Conservation (phyloP, 257 asterid genomes). For the Nicotiana benthamiana region DNA sequence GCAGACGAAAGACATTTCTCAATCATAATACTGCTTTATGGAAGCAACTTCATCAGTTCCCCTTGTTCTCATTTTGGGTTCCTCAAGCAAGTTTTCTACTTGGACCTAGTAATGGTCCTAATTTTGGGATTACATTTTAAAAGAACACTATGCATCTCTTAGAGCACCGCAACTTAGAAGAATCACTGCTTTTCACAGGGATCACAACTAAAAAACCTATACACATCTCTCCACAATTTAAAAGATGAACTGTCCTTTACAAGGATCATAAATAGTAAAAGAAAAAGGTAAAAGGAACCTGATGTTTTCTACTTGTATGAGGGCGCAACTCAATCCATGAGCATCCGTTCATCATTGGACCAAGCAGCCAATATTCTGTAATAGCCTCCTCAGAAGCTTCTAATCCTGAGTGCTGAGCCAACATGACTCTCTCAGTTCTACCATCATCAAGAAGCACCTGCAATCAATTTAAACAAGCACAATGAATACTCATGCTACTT, state of each 20-base stretch:
- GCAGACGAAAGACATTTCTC: not conserved
- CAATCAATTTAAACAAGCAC: conserved; percentile 7
- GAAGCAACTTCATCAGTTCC: not conserved
- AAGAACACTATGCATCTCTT: not conserved
- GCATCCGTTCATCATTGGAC: conserved; percentile 89
- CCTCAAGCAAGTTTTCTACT: not conserved
- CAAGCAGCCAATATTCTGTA: conserved; percentile 80
- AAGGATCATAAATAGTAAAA: not conserved
- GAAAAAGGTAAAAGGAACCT: conserved; percentile 32
- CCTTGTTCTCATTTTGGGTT: not conserved
- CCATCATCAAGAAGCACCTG: conserved; percentile 84
- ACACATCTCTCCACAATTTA: not conserved
- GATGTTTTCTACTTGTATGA: conserved; percentile 79
- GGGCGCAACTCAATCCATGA: conserved; percentile 90
- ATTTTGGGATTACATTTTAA: not conserved
- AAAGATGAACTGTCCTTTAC: not conserved
- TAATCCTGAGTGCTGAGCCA: conserved; percentile 63
- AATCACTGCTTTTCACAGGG: not conserved
- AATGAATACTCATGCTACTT: not conserved
- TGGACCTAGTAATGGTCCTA: not conserved
- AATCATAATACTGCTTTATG: not conserved
- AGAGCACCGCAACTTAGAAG: not conserved
- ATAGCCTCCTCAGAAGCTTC: conserved; percentile 86
- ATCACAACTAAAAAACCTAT: not conserved
- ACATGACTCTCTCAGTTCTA: conserved; percentile 71